These are phyloP conservation scores for Malassezia dermatis DNA, from an alignment of 1,284 basidiomycete genomes.

Conservation along the genomic window DNA sequence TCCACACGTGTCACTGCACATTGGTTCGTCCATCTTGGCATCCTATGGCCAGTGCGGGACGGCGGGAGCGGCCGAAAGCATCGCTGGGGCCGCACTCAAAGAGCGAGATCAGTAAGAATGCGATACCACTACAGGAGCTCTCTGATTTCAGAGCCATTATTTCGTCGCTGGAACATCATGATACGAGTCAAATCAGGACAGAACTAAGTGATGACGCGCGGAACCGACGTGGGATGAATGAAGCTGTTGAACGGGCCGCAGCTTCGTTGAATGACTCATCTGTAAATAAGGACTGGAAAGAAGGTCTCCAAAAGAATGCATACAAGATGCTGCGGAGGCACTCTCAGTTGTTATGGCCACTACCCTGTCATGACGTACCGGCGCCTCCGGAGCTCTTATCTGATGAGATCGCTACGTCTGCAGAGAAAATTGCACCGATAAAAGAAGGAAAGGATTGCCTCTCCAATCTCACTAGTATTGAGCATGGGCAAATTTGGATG, in stretches of 20 bases:
- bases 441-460: not conserved
- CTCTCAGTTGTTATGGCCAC: slow-evolving; percentile 6
- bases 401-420: slow-evolving; percentile 12
- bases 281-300: not conserved
- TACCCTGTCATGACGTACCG: slow-evolving; percentile 1
- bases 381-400: slow-evolving; percentile 3
- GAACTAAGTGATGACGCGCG: not conserved
- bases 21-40: not conserved
- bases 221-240: not conserved
- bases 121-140: slow-evolving; percentile 1
- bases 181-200: not conserved
- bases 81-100: not conserved
- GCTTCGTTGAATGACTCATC: not conserved
- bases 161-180: not conserved
- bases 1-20: not conserved
- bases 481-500: slow-evolving; percentile 5
- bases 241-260: not conserved
- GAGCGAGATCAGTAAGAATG: not conserved
- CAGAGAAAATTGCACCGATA: not conserved
- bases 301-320: not conserved
- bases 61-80: not conserved
- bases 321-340: not conserved
- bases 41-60: not conserved
- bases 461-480: not conserved
- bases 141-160: not conserved